Conservation (phyloP, 441 rosid genomes). For the Melastoma candidum region DNA sequence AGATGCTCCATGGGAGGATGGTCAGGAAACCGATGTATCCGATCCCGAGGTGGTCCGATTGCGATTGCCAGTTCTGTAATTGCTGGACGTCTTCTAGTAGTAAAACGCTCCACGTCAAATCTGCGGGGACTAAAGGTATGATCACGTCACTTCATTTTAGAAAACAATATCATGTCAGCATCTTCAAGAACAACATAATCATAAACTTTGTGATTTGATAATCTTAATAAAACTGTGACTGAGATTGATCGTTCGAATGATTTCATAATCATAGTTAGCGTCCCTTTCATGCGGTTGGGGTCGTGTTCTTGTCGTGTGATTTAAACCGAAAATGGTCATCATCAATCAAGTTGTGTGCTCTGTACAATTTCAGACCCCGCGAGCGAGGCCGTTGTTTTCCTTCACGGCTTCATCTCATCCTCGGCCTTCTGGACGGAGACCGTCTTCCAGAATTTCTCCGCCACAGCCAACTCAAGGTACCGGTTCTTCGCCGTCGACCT, state of each 20-base stretch:
- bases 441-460: constrained; percentile 73
- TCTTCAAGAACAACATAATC: no score
- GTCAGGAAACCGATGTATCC: constrained; percentile 23
- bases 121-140: constrained; percentile 12
- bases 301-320: no score
- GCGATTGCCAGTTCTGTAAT: constrained; percentile 14
- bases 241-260: no score
- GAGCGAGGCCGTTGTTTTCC: constrained; percentile 71
- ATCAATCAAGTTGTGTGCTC: background rate
- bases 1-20: constrained; percentile 66
- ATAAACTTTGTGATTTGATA: no score
- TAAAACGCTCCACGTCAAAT: constrained; percentile 11
- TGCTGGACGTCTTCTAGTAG: constrained; percentile 8
- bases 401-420: constrained; percentile 95
- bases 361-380: constrained; percentile 27
- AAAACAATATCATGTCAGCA: no score
- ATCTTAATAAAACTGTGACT: no score
- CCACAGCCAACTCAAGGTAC: constrained; percentile 37
- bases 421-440: constrained; percentile 97
- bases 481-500: constrained; percentile 82
- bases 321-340: no score
- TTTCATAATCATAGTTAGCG: no score
- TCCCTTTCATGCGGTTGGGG: no score
- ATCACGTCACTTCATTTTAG: background rate
- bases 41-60: constrained; percentile 20